Evolutionary conservation across 2,329 filamentous ascomycete genomes (phyloP).

Genomic region (Trichoderma koningiopsis): DNA sequence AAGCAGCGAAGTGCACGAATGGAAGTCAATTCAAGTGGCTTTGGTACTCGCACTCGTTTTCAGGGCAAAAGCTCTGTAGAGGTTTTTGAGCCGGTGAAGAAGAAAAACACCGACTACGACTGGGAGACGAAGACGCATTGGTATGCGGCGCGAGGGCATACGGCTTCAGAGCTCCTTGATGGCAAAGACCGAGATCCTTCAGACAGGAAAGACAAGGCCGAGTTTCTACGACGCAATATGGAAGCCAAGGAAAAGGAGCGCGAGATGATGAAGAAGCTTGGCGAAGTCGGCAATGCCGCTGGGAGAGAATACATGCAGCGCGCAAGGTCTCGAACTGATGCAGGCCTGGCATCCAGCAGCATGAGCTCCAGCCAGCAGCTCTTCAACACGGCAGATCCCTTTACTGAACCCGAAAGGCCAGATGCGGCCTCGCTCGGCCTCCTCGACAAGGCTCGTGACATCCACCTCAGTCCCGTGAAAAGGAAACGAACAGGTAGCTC

Average conservation of each 20-base stretch:
- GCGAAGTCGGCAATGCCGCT: slow-evolving; percentile 63
- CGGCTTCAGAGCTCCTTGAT: slow-evolving; percentile 65
- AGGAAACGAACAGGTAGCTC: slow-evolving; percentile 60
- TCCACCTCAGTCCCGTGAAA: slow-evolving; percentile 63
- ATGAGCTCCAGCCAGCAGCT: slow-evolving; percentile 15
- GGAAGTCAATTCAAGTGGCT: slow-evolving; percentile 75
- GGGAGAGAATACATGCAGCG: slow-evolving; percentile 71
- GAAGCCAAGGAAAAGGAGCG: slow-evolving; percentile 71
- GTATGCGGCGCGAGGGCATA: slow-evolving; percentile 55
- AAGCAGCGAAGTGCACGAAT: slow-evolving; percentile 68
- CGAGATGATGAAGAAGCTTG: slow-evolving; percentile 69
- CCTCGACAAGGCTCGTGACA: slow-evolving; percentile 43
- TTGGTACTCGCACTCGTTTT: slow-evolving; percentile 39
- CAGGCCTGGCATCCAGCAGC: slow-evolving; percentile 21
- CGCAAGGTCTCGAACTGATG: slow-evolving; percentile 31
- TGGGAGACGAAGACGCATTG: slow-evolving; percentile 59
- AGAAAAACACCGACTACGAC: slow-evolving; percentile 53
- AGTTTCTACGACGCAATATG: slow-evolving; percentile 65
- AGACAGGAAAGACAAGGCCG: slow-evolving; percentile 63
- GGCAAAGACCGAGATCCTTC: slow-evolving; percentile 60
- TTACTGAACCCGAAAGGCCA: slow-evolving; percentile 38
- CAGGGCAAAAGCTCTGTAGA: slow-evolving; percentile 34
- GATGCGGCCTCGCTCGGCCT: slow-evolving; percentile 47
- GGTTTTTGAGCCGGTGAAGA: slow-evolving; percentile 26
- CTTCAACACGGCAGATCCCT: slow-evolving; percentile 25